Evolutionary conservation across 805 yeast species (phyloP), one percentile per base, ranked within the genome.

Genomic region (Cyberlindnera maclurae): DNA sequence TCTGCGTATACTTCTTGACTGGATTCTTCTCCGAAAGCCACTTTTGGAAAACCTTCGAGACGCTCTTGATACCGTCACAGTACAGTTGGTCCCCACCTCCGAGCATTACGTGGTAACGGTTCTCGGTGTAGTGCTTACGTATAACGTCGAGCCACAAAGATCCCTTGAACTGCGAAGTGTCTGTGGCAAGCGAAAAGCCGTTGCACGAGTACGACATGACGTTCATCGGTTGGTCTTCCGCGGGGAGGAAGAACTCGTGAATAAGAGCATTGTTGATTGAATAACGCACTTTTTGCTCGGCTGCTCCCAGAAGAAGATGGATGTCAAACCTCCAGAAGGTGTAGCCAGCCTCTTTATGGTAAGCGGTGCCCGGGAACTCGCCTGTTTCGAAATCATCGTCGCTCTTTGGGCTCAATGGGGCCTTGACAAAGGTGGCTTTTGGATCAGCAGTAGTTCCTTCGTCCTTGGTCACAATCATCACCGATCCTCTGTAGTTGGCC

Each of bases 41-140:
- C 24, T 73, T 57, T 43, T 69, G 58, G 49, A 83, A 74, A 7
- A 57, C 56, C 34, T 69, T 54, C 12, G 81, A 75, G 15, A 74
- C 67, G 15, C 70, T 47, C 58, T 82, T 83, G 49, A 90, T 77
- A 2, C 86, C 70, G 61, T 90, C 98, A 37, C 89, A 78, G 58
- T 90, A 90, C 36, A 90, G 72, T 63, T 90, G 98, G 62, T 90
- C 98, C 26, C 98, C 98, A 37, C 97, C 97, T 22, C 97, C 97
- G 22, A 93, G 66, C 95, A 90, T 89, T 4, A 87, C 97, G 58
- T 90, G 96, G 61, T 86, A 86, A 31, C 70, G 74, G 29, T 73
- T 75, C 29, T 69, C 65, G 6, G 59, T 50, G 13, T 65, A 58
- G 54, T 90, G 96, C 43, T 76, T 75, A 20, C 71, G 65, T 49